Percentiles rank a stretch among this genome's conserved stretches.
phyloP scores from a whole-genome alignment of 352 stramenopile genomes.

The Globisporangium cederbergense region DNA sequence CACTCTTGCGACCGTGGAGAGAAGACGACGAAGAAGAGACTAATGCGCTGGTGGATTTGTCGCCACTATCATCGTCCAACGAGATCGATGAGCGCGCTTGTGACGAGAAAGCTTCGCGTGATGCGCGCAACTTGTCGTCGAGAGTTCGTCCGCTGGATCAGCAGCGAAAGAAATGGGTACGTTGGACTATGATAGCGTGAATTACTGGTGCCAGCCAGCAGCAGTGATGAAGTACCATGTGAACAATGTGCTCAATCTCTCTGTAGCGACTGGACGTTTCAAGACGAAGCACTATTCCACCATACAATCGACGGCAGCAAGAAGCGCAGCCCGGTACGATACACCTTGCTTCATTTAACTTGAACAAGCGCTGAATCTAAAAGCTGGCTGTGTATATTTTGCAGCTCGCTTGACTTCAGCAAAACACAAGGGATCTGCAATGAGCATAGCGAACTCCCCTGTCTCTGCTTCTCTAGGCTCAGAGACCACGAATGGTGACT shows the following conservation, averaged over 20 bases:
- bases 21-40: constrained; percentile 1
- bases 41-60: neutral
- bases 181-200: neutral
- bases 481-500: constrained; percentile 12
- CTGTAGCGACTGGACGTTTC: constrained; percentile 10
- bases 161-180: neutral
- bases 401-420: neutral
- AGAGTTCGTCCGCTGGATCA: neutral
- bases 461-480: neutral
- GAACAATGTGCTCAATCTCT: neutral
- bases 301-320: neutral
- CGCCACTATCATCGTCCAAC: neutral
- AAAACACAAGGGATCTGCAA: neutral
- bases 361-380: neutral
- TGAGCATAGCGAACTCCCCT: neutral
- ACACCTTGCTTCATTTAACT: neutral
- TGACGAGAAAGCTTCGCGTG: neutral
- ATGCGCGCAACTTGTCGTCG: neutral
- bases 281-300: neutral
- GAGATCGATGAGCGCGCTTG: neutral
- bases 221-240: neutral
- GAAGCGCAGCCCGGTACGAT: neutral
- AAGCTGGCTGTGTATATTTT: neutral
- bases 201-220: neutral
- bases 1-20: neutral